These are phyloP conservation scores for Mycena rebaudengoi DNA, from an alignment of 768 basidiomycete species.

Conservation along the genomic window DNA sequence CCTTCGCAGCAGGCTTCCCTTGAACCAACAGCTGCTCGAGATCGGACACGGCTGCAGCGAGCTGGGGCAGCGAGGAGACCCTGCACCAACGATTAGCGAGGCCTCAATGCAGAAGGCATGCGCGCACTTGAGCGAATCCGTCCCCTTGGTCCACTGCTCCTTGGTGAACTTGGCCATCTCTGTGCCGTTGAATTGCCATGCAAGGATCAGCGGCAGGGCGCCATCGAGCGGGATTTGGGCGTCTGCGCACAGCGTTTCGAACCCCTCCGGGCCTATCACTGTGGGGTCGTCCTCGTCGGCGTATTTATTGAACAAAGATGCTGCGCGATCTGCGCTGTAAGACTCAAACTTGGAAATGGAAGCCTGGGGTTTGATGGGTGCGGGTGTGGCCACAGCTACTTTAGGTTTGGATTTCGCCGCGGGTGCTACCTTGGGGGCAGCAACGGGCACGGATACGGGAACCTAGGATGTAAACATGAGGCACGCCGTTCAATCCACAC, in stretches of 20 bases:
- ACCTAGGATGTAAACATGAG: background rate
- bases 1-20: constrained; percentile 52
- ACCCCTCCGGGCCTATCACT: constrained; percentile 76
- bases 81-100: constrained; percentile 32
- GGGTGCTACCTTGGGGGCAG: constrained; percentile 16
- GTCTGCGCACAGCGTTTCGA: constrained; percentile 75
- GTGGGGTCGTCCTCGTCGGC: constrained; percentile 62
- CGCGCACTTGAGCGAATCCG: constrained; percentile 52
- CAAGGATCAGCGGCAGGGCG: constrained; percentile 71
- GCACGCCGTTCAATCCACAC: too few species aligned
- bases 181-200: constrained; percentile 76
- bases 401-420: constrained; percentile 23
- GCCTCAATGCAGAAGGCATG: constrained; percentile 9
- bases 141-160: constrained; percentile 76
- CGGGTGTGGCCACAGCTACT: constrained; percentile 27
- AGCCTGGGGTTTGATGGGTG: constrained; percentile 21
- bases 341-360: constrained; percentile 39
- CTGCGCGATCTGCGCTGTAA: constrained; percentile 61
- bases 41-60: constrained; percentile 64
- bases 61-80: constrained; percentile 52
- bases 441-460: background rate
- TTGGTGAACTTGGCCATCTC: constrained; percentile 79
- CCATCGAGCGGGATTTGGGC: constrained; percentile 80
- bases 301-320: constrained; percentile 67
- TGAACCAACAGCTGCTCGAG: constrained; percentile 70